Evolutionary conservation across 192 early-diverging fungal genomes (phyloP).

Genomic region (Geosiphon pyriformis): DNA sequence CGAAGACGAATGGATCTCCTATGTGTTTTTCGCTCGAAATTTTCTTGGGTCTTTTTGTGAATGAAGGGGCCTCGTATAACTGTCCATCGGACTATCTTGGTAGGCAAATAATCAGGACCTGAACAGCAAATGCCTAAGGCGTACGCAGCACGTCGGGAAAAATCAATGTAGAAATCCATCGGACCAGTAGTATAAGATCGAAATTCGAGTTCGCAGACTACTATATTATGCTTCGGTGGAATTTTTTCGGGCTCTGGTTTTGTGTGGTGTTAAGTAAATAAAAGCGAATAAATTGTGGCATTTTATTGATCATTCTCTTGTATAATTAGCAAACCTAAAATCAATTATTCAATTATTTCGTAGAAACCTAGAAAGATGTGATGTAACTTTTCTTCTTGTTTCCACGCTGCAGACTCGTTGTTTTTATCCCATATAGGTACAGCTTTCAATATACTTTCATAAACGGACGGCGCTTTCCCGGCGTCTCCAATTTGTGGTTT

Average conservation of each 20-base stretch:
- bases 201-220: slow-evolving; percentile 73
- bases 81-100: slow-evolving; percentile 73
- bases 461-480: no score
- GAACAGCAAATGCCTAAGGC: slow-evolving; percentile 67
- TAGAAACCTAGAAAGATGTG: no score
- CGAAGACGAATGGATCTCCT: slow-evolving; percentile 75
- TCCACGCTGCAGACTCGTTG: no score
- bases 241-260: slow-evolving; percentile 44
- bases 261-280: no score
- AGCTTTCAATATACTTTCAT: no score
- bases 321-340: no score
- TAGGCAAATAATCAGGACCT: slow-evolving; percentile 64
- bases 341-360: no score
- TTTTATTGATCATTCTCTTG: no score
- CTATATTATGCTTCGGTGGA: slow-evolving; percentile 57
- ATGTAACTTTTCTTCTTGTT: no score
- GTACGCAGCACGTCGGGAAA: slow-evolving; percentile 76
- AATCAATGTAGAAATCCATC: slow-evolving; percentile 82
- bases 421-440: no score
- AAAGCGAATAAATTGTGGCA: no score
- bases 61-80: slow-evolving; percentile 91
- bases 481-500: no score
- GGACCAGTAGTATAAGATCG: slow-evolving; percentile 75
- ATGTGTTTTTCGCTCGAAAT: slow-evolving; percentile 91
- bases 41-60: slow-evolving; percentile 93